These are phyloP conservation scores for Leccinum rimulosum DNA, from an alignment of 768 basidiomycete species.

Conservation along the genomic window DNA sequence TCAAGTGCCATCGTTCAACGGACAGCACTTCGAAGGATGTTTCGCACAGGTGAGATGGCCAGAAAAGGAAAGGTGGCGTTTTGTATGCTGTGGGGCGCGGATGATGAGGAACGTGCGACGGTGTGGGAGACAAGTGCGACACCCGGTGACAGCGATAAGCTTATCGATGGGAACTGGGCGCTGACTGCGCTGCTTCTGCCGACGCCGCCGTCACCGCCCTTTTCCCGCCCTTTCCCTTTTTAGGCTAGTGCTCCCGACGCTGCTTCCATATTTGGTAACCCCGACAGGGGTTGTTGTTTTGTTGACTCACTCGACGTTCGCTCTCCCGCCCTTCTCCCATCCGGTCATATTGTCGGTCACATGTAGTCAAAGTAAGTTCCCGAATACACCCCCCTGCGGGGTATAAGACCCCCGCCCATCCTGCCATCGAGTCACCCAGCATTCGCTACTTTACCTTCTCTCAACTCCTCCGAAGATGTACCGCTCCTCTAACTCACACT, in stretches of 20 bases:
- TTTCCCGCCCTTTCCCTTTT: conserved; percentile 21
- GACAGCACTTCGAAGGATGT: neutral
- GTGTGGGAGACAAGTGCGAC: conserved; percentile 4
- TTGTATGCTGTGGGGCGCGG: neutral
- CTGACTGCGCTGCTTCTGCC: conserved; percentile 11
- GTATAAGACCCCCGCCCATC: conserved; percentile 27
- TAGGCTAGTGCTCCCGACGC: conserved; percentile 17
- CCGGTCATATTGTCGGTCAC: conserved; percentile 15
- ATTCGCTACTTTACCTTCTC: neutral
- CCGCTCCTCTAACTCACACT: conserved; percentile 16
- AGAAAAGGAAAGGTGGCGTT: conserved; percentile 8
- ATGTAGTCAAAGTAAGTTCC: conserved; percentile 20
- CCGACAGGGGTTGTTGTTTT: conserved; percentile 16
- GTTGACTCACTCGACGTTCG: conserved; percentile 21
- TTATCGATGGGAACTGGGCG: conserved; percentile 14
- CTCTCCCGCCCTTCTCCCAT: conserved; percentile 26
- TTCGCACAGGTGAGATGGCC: conserved; percentile 1
- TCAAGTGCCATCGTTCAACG: neutral
- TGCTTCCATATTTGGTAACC: conserved; percentile 18
- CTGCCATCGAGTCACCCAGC: conserved; percentile 23
- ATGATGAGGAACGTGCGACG: conserved; percentile 13
- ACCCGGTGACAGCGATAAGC: conserved; percentile 14
- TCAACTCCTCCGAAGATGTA: conserved; percentile 17
- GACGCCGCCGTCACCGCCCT: conserved; percentile 22
- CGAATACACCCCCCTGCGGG: conserved; percentile 11